These are phyloP conservation scores for Aspergillus olivimuriae DNA, from an alignment of 495 filamentous ascomycete species.

Conservation along the genomic window DNA sequence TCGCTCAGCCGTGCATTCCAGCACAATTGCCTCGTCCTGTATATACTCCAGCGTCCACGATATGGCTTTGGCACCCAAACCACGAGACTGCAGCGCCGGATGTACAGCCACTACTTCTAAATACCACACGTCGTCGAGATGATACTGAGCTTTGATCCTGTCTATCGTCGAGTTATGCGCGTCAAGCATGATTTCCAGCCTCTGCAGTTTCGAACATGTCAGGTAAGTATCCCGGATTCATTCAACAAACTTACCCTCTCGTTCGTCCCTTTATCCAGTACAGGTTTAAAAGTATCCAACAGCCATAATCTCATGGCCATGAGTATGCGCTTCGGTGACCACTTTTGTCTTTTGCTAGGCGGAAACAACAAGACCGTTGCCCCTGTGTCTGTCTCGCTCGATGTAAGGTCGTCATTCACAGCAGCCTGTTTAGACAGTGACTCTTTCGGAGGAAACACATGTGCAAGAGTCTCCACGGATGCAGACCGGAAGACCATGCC, in stretches of 20 bases:
- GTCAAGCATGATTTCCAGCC: conserved; percentile 12
- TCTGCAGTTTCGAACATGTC: conserved; percentile 11
- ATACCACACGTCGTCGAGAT: conserved; percentile 17
- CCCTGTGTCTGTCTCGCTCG: conserved; percentile 15
- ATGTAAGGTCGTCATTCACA: not conserved
- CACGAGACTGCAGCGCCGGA: conserved; percentile 22
- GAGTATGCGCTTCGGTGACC: conserved; percentile 11
- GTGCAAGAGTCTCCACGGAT: conserved; percentile 7
- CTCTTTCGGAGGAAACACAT: conserved; percentile 2
- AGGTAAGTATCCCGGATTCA: not conserved
- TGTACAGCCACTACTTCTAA: conserved; percentile 27
- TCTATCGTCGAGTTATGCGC: conserved; percentile 8
- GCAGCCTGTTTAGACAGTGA: not conserved
- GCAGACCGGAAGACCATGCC: conserved; percentile 19
- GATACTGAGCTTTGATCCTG: conserved; percentile 7
- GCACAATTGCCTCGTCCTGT: conserved; percentile 10
- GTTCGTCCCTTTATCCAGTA: conserved; percentile 9
- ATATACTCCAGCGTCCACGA: conserved; percentile 10
- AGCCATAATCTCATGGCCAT: conserved; percentile 17
- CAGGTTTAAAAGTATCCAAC: conserved; percentile 13
- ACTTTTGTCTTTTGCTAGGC: conserved; percentile 7
- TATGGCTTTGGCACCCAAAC: conserved; percentile 17
- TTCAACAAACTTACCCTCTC: conserved; percentile 9
- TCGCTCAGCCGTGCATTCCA: conserved; percentile 20
- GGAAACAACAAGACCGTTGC: conserved; percentile 20